These are phyloP conservation scores for Cercophora sp. DNA, from an alignment of 495 filamentous ascomycete species.

Conservation along the genomic window DNA sequence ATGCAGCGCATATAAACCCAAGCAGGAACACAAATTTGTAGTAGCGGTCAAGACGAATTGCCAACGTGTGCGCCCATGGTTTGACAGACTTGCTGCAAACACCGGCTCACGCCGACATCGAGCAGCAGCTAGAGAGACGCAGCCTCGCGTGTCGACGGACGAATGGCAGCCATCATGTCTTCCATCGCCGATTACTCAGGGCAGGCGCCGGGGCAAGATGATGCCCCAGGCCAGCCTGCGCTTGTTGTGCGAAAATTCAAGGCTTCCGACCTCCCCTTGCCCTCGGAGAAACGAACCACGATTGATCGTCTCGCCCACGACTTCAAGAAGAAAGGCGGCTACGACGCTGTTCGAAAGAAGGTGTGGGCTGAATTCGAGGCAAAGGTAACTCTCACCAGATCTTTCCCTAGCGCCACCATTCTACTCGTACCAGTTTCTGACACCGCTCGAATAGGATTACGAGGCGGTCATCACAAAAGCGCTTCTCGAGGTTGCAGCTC, in stretches of 20 bases:
- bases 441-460: conserved; percentile 47
- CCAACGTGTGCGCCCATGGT: neutral
- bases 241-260: conserved; percentile 64
- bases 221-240: neutral
- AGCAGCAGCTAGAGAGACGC: neutral
- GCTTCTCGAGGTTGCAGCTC: conserved; percentile 68
- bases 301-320: conserved; percentile 76
- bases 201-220: neutral
- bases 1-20: neutral
- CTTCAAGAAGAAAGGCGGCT: conserved; percentile 89
- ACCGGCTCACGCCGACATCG: too few species aligned
- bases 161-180: conserved; percentile 16
- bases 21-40: too few species aligned
- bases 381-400: conserved; percentile 50
- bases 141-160: neutral
- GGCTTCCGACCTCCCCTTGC: conserved; percentile 75
- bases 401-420: neutral
- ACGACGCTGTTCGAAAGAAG: conserved; percentile 77
- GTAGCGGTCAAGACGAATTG: too few species aligned
- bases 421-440: conserved; percentile 7
- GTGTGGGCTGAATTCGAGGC: conserved; percentile 77
- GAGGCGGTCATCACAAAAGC: conserved; percentile 62
- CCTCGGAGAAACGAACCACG: conserved; percentile 63
- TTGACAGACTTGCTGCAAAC: too few species aligned
- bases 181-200: conserved; percentile 4